These are phyloP conservation scores for Malassezia cuniculi DNA, from an alignment of 1,284 basidiomycete genomes.

Conservation along the genomic window DNA sequence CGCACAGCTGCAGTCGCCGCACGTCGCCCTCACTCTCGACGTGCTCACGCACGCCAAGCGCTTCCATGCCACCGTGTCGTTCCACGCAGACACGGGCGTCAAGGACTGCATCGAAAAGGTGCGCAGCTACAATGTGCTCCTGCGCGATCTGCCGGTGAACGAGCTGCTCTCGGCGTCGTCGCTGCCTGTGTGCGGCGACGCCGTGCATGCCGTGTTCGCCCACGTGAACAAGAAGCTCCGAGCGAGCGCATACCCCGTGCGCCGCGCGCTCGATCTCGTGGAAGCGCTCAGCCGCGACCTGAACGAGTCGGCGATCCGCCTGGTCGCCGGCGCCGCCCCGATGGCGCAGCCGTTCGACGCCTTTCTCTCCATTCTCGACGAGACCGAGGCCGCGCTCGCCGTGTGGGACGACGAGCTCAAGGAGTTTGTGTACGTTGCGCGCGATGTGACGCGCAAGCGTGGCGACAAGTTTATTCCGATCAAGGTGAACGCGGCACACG, in stretches of 20 bases:
- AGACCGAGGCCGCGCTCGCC: slow-evolving; percentile 69
- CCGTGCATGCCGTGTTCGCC: slow-evolving; percentile 70
- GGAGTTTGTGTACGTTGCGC: slow-evolving; percentile 91
- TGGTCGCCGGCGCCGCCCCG: slow-evolving; percentile 75
- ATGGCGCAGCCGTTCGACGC: slow-evolving; percentile 87
- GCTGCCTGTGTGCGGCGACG: slow-evolving; percentile 82
- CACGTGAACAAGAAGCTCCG: slow-evolving; percentile 90
- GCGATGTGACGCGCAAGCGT: slow-evolving; percentile 83
- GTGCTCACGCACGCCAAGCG: slow-evolving; percentile 88
- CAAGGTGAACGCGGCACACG: slow-evolving; percentile 81
- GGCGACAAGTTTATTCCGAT: slow-evolving; percentile 92
- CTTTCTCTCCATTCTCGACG: slow-evolving; percentile 70
- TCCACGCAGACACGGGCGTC: slow-evolving; percentile 90
- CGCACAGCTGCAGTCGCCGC: slow-evolving; percentile 74
- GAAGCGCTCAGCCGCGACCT: slow-evolving; percentile 96
- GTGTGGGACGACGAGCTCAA: slow-evolving; percentile 96
- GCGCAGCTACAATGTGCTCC: slow-evolving; percentile 70
- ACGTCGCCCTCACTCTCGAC: slow-evolving; percentile 82
- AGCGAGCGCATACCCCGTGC: slow-evolving; percentile 71
- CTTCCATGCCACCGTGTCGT: slow-evolving; percentile 92
- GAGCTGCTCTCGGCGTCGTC: slow-evolving; percentile 91
- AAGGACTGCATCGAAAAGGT: slow-evolving; percentile 52
- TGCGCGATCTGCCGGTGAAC: slow-evolving; percentile 97
- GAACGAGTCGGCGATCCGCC: slow-evolving; percentile 81
- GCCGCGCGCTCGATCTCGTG: slow-evolving; percentile 83